These are phyloP conservation scores for Picea glauca DNA, from an alignment of 75 land plant species.

Conservation along the genomic window DNA sequence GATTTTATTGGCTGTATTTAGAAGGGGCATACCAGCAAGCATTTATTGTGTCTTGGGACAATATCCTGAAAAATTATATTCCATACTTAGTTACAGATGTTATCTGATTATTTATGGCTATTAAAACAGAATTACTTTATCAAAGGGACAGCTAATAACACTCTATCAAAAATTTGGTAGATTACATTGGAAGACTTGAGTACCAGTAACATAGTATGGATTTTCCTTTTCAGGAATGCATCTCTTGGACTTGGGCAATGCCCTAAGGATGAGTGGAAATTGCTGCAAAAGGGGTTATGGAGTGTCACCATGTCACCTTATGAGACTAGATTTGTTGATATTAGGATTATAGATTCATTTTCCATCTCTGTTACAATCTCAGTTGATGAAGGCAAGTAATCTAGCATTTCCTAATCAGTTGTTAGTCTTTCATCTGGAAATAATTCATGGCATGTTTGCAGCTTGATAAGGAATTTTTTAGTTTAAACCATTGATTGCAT, in stretches of 20 bases:
- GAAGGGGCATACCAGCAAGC: no score
- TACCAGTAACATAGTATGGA: not conserved
- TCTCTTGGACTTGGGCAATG: conserved; percentile 75
- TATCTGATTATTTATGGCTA: not conserved
- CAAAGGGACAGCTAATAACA: not conserved
- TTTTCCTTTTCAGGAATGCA: conserved; percentile 50
- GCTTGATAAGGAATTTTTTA: not conserved
- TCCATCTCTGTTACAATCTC: conserved; percentile 48
- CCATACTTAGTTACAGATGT: not conserved
- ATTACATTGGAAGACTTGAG: not conserved
- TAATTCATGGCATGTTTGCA: not conserved
- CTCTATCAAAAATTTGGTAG: not conserved
- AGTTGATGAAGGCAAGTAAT: conserved; percentile 59
- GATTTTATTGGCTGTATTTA: no score
- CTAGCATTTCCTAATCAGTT: not conserved
- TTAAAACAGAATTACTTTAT: not conserved
- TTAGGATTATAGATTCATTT: conserved; percentile 41
- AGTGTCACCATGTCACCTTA: conserved; percentile 65
- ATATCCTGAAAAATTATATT: not conserved
- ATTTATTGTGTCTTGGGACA: not conserved
- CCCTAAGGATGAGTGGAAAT: conserved; percentile 61
- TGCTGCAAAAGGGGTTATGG: conserved; percentile 68
- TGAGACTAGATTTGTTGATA: conserved; percentile 59
- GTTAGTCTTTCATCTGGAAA: not conserved
- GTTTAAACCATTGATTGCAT: not conserved